Percentiles rank a stretch among this genome's conserved stretches.
phyloP scores from a whole-genome alignment of 352 stramenopile genomes.

The Pilasporangium apinafurcum region DNA sequence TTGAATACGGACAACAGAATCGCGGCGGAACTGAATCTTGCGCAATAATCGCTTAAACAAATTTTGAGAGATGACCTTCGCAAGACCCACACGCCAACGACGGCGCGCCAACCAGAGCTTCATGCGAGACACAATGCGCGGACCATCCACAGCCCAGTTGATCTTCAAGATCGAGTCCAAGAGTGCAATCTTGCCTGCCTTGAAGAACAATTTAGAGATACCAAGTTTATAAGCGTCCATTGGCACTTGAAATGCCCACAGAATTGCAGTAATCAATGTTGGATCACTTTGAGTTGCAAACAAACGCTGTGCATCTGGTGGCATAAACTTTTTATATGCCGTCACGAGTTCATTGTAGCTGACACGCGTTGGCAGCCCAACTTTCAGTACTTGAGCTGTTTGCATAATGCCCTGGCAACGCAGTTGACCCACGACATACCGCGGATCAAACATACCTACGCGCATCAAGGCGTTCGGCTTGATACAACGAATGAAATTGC shows the following conservation, averaged over 20 bases:
- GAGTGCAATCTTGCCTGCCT: constrained; percentile 67
- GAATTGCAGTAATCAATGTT: constrained; percentile 69
- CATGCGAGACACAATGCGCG: constrained; percentile 54
- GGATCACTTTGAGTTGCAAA: constrained; percentile 71
- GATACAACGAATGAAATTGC: constrained; percentile 88
- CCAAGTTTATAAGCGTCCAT: constrained; percentile 79
- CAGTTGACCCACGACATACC: constrained; percentile 80
- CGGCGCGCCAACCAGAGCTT: constrained; percentile 64
- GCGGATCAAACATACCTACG: constrained; percentile 58
- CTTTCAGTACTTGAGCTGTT: constrained; percentile 85
- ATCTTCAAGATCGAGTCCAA: constrained; percentile 76
- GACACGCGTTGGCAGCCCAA: constrained; percentile 77
- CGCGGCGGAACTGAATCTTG: constrained; percentile 59
- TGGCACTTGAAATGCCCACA: constrained; percentile 81
- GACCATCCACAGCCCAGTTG: constrained; percentile 53
- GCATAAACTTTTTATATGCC: constrained; percentile 69
- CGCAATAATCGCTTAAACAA: constrained; percentile 34
- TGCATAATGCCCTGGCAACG: constrained; percentile 85
- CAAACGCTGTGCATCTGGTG: constrained; percentile 54
- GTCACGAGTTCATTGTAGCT: constrained; percentile 62
- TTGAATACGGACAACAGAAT: constrained; percentile 67
- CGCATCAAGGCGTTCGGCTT: constrained; percentile 84
- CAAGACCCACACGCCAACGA: constrained; percentile 62
- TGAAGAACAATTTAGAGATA: constrained; percentile 72
- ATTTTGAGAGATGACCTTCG: constrained; percentile 64